Conservation (phyloP, 176 grass and related monocot species). For the Zoysia japonica region DNA sequence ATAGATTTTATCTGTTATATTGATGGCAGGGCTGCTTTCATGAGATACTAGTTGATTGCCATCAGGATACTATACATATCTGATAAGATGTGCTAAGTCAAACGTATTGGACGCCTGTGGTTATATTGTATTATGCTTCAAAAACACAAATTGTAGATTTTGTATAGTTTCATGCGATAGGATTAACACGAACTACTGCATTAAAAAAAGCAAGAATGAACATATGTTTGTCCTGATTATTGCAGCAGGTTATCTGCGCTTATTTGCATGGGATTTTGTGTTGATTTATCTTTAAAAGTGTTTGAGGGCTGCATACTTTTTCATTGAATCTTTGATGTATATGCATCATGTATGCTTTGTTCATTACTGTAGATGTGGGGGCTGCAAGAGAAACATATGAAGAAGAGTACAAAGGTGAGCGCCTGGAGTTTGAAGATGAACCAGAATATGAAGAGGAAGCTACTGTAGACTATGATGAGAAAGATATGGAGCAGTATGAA, state of each 20-base stretch:
- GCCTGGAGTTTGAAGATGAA: slow-evolving; percentile 73
- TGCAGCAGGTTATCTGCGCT: background rate
- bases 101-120: background rate
- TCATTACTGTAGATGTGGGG: slow-evolving; percentile 54
- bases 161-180: background rate
- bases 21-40: background rate
- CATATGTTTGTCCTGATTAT: background rate
- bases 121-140: background rate
- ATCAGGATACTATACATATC: background rate
- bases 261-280: background rate
- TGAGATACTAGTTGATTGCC: background rate
- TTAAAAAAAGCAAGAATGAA: background rate
- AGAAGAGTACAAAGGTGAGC: slow-evolving; percentile 70
- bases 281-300: background rate
- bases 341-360: slow-evolving; percentile 19
- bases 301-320: background rate
- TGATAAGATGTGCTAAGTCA: background rate
- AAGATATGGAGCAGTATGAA: slow-evolving; percentile 65
- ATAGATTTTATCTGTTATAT: slow-evolving; percentile 10
- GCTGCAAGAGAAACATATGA: slow-evolving; percentile 58
- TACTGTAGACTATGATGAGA: slow-evolving; percentile 77
- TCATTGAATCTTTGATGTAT: background rate
- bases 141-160: background rate
- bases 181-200: background rate
- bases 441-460: slow-evolving; percentile 74